Base-by-base conservation (phyloP, 768 basidiomycete genomes). In the Tricholoma hemisulphureum region DNA sequence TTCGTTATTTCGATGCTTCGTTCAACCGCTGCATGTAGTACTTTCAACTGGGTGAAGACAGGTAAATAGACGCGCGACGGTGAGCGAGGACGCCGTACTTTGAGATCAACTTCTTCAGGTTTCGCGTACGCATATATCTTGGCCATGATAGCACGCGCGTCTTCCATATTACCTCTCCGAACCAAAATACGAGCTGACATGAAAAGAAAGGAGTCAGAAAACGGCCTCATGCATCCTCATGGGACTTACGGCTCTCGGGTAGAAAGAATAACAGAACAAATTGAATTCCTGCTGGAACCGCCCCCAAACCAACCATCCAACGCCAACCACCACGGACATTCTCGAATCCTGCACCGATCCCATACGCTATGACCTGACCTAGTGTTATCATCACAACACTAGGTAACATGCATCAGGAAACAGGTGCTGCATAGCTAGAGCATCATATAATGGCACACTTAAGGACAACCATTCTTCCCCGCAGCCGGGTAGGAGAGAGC, bases 271-370 rank as follows among this genome's bases (percentile, higher is more conserved):
- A 66, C 54, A 85, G 71, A 3, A 79, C 43, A 34, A 86, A 75
- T 65, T 92, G 90, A 5, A 91, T 56, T 2, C 71, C 85, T 1
- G 88, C 85, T 1, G 89, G 89, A 2, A 88, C 74, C 1, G 83
- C 82, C 13, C 91, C 88, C 2, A 93, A 73, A 3, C 89, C 91
- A 14, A 90, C 88, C 87, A 92, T 89, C 84, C 84, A 93, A 52
- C 91, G 75, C 91, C 91, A 94, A 2, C 91, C 91, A 3, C 78
- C 72, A 29, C 71, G 70, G 53, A 81, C 71, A 56, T 81, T 80
- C 57, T 77, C 81, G 62, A 88, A 88, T 2, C 81, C 87, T 21
- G 87, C 86, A 23, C 83, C 88, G 55, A 87, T 85, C 18, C 83
- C 87, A 65, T 91, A 93, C 0, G 89, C 88, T 49, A 91, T 80